Base-by-base conservation (phyloP, 2,329 filamentous ascomycete species). In the Phaeophleospora eucalypticola region DNA sequence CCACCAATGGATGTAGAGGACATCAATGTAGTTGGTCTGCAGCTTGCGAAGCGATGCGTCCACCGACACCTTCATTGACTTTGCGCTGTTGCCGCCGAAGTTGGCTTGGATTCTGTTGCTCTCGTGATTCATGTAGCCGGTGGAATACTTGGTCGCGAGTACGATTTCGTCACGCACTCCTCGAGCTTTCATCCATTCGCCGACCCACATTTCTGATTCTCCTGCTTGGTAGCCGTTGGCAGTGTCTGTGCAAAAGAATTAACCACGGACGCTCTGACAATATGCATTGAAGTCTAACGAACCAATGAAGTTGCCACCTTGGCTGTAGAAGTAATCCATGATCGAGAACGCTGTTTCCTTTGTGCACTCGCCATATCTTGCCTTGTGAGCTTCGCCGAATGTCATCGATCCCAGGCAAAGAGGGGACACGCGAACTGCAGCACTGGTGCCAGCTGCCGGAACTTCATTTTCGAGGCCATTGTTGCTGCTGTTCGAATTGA, bases 21-120 rank as follows among this genome's bases (percentile, higher is more conserved):
- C 58, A 58, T 89, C 85, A 48, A 88, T 81, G 60, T 87, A 88
- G 41, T 78, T 72, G 0, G 83, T 86, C 65, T 82, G 75, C 38
- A 83, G 72, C 65, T 81, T 84, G 35, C 62, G 56, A 35, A 66
- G 41, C n/a, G 51, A 58, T 24, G 51, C 56, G 15, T 53, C 48
- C 8, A 65, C 42, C 72, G 49, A 82, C 69, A 68, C 78, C 29
- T 74, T 72, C 36, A 87, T 61, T 48, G 74, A 80, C 67, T 86
- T 86, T 37, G 76, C 68, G 21, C 79, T 75, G 58, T 84, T 86
- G 3, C 83, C 83, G 10, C 54, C 51, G 46, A 65, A 74, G 67
- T 86, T 86, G 7, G 33, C 24, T 24, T 48, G 41, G 35, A 48
- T 48, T 40, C 39, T 48, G 14, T 43, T 35, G n/a, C 36, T 48